Evolutionary conservation across 371 early-diverging fungal genomes (phyloP).

Genomic region (Massospora cicadina): DNA sequence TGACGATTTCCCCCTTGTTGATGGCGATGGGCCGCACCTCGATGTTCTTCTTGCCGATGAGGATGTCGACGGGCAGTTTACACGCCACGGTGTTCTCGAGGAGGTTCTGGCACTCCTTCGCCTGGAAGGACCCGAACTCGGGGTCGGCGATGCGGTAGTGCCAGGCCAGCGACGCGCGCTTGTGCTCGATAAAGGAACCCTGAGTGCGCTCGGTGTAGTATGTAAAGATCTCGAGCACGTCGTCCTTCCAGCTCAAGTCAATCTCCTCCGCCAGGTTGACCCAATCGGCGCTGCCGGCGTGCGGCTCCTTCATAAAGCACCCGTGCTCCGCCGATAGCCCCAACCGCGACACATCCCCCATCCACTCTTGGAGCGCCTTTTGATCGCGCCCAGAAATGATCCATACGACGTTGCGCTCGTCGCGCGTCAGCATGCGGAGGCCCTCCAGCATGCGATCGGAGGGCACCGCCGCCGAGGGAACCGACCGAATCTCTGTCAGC

Average conservation of each 20-base stretch:
- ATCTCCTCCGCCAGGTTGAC: conserved; percentile 55
- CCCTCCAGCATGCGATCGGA: conserved; percentile 42
- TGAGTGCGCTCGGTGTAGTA: conserved; percentile 82
- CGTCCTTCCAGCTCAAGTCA: conserved; percentile 73
- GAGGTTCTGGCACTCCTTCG: conserved; percentile 83
- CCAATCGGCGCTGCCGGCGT: conserved; percentile 32
- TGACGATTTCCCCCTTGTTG: conserved; percentile 88
- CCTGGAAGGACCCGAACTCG: conserved; percentile 51
- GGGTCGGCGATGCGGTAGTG: conserved; percentile 82
- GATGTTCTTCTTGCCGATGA: conserved; percentile 90
- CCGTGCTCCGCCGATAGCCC: conserved; percentile 69
- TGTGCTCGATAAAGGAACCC: conserved; percentile 73
- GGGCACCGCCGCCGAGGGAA: conserved; percentile 43
- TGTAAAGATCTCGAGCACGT: conserved; percentile 66
- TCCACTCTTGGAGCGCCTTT: conserved; percentile 57
- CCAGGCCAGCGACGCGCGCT: conserved; percentile 71
- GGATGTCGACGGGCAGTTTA: conserved; percentile 80
- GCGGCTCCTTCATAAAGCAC: conserved; percentile 39
- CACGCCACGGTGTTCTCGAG: conserved; percentile 69
- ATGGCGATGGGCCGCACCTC: conserved; percentile 68
- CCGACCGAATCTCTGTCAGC: conserved; percentile 50
- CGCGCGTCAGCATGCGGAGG: conserved; percentile 37
- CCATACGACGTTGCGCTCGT: conserved; percentile 76
- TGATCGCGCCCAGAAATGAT: conserved; percentile 87
- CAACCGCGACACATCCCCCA: conserved; percentile 57